Percentiles rank a stretch among this genome's conserved stretches.
Evolutionary conservation across 441 rosid species (phyloP).

Genomic region (Gossypium schwendimanii): DNA sequence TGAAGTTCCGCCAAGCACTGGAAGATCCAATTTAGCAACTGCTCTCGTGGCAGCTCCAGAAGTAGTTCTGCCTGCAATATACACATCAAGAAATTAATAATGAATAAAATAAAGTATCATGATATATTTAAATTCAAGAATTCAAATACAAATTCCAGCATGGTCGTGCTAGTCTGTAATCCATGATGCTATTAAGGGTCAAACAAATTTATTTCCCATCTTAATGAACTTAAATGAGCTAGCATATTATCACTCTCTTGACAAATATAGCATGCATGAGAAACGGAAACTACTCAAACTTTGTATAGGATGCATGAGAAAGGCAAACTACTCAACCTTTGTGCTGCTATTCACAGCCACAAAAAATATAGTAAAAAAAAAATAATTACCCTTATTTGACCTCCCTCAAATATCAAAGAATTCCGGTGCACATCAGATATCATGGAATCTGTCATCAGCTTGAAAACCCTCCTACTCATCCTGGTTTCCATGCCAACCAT

Average conservation of each 20-base stretch:
- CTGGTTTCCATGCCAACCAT: conserved; percentile 82
- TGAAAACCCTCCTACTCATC: conserved; percentile 74
- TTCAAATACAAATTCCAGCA: not conserved
- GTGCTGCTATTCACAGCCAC: not conserved
- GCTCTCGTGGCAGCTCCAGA: conserved; percentile 87
- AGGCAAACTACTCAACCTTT: not conserved
- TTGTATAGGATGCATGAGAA: too few relatives aligned
- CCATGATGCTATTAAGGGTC: not conserved
- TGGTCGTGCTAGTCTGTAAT: not conserved
- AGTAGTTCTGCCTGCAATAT: conserved; percentile 80
- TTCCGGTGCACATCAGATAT: conserved; percentile 57
- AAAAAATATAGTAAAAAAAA: not conserved
- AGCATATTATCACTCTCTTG: not conserved
- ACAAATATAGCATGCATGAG: not conserved
- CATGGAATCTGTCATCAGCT: conserved; percentile 75
- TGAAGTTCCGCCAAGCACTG: conserved; percentile 86
- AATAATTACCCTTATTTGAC: conserved; percentile 69
- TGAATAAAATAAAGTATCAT: not conserved
- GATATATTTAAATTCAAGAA: not conserved
- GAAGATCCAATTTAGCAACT: conserved; percentile 84
- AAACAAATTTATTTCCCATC: not conserved
- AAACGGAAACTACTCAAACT: too few relatives aligned
- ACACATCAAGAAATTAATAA: not conserved
- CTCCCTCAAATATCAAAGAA: conserved; percentile 56
- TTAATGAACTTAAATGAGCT: not conserved